A percentile compares a stretch with the other conserved stretches of the same genome.
Evolutionary conservation across 2,329 filamentous ascomycete species (phyloP).

Genomic region (Pseudocercospora cruenta): DNA sequence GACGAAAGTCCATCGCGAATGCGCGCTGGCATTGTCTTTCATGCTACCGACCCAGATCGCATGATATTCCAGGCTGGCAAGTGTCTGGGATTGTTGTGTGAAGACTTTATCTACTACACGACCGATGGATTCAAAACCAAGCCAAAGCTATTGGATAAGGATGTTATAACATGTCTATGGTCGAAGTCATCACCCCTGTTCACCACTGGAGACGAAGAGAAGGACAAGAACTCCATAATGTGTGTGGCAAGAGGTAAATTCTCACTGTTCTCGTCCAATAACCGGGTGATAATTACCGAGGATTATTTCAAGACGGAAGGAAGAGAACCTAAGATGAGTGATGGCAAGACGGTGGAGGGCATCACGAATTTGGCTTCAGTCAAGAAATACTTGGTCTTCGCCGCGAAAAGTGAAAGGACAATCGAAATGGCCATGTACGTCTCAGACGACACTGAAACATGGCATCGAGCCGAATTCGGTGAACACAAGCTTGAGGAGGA

Average conservation of each 20-base stretch:
- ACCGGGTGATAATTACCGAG: slow-evolving; percentile 79
- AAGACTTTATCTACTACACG: slow-evolving; percentile 70
- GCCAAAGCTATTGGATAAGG: slow-evolving; percentile 66
- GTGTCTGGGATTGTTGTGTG: slow-evolving; percentile 44
- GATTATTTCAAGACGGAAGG: slow-evolving; percentile 72
- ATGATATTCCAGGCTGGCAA: slow-evolving; percentile 72
- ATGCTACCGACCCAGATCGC: slow-evolving; percentile 79
- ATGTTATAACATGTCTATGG: slow-evolving; percentile 82
- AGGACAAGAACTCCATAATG: slow-evolving; percentile 72
- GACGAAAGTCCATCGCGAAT: slow-evolving; percentile 61
- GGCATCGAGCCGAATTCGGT: slow-evolving; percentile 90
- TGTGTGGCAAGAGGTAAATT: slow-evolving; percentile 78
- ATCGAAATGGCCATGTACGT: slow-evolving; percentile 92
- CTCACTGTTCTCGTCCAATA: slow-evolving; percentile 71
- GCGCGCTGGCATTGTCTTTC: slow-evolving; percentile 69
- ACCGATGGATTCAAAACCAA: slow-evolving; percentile 77
- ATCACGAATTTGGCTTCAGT: slow-evolving; percentile 80
- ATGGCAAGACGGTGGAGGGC: slow-evolving; percentile 73
- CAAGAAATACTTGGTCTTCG: slow-evolving; percentile 84
- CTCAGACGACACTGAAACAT: slow-evolving; percentile 77
- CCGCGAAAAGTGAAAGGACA: slow-evolving; percentile 76
- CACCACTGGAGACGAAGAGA: slow-evolving; percentile 65
- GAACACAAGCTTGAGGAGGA: slow-evolving; percentile 82
- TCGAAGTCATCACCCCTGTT: slow-evolving; percentile 78
- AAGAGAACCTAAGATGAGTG: slow-evolving; percentile 75